These are phyloP conservation scores for Acer saccharum DNA, from an alignment of 345 rosid genomes.

Conservation along the genomic window DNA sequence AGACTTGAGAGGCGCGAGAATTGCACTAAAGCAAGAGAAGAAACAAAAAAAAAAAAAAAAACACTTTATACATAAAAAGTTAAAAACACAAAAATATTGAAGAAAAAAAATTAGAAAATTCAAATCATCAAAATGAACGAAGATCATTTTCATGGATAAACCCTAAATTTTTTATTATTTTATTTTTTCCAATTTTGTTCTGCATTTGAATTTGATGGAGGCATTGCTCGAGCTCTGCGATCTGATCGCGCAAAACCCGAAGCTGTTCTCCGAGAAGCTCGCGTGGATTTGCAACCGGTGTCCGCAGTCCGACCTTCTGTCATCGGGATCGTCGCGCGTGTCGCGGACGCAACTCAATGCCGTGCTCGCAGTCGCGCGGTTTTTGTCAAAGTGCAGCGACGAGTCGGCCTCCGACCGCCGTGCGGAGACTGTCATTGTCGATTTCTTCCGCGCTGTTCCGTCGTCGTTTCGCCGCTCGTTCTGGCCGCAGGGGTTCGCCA, in stretches of 20 bases:
- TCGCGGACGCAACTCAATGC: constrained; percentile 91
- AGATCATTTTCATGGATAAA: neutral
- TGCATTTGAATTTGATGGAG: constrained; percentile 53
- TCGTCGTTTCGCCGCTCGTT: constrained; percentile 68
- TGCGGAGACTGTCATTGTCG: constrained; percentile 60
- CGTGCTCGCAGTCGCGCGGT: constrained; percentile 73
- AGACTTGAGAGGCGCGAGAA: constrained; percentile 7
- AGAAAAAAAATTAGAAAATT: neutral
- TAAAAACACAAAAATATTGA: neutral
- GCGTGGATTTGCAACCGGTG: constrained; percentile 92
- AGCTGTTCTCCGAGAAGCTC: constrained; percentile 76
- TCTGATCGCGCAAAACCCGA: constrained; percentile 70
- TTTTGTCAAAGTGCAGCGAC: constrained; percentile 62
- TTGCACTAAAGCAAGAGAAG: constrained; percentile 10
- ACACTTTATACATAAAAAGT: neutral
- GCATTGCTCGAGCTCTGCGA: constrained; percentile 87
- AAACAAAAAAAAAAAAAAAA: neutral
- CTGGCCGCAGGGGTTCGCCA: constrained; percentile 82
- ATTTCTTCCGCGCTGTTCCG: constrained; percentile 71
- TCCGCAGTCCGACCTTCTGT: constrained; percentile 70
- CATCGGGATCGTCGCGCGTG: constrained; percentile 71
- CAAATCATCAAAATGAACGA: neutral
- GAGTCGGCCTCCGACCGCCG: constrained; percentile 41
- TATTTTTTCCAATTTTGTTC: neutral
- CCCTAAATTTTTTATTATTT: neutral